These are phyloP conservation scores for Auriculariales sp. DNA, from an alignment of 768 basidiomycete species.

Conservation along the genomic window DNA sequence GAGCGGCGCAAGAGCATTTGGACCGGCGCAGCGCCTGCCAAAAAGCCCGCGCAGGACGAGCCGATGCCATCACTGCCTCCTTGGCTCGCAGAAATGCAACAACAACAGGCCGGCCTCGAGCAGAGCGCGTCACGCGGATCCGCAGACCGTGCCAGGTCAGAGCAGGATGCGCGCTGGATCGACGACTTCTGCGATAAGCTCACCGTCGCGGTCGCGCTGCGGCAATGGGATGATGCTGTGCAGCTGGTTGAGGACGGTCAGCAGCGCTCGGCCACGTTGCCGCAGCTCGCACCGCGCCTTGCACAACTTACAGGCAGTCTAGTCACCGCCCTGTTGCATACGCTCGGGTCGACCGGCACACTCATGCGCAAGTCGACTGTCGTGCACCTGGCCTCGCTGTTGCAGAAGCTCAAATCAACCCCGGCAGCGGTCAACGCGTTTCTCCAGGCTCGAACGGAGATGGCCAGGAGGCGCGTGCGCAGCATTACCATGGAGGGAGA, in stretches of 20 bases:
- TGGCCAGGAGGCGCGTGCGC: conserved; percentile 64
- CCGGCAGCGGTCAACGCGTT: conserved; percentile 73
- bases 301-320: conserved; percentile 52
- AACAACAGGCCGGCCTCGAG: too few species aligned
- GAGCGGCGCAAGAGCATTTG: conserved; percentile 57
- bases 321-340: conserved; percentile 51
- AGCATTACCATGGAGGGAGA: conserved; percentile 82
- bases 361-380: conserved; percentile 69
- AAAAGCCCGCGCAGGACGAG: not conserved
- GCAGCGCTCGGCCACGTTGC: conserved; percentile 39
- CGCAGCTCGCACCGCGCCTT: conserved; percentile 43
- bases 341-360: conserved; percentile 58
- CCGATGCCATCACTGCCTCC: conserved; percentile 18
- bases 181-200: conserved; percentile 86
- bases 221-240: conserved; percentile 83
- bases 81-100: conserved; percentile 40
- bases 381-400: conserved; percentile 53
- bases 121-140: conserved; percentile 18
- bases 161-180: conserved; percentile 74
- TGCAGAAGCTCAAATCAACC: conserved; percentile 61
- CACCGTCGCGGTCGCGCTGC: conserved; percentile 78
- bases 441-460: conserved; percentile 57
- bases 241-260: conserved; percentile 69
- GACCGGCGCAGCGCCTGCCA: conserved; percentile 5
- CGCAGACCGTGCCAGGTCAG: conserved; percentile 57